Base-by-base conservation (phyloP, 495 filamentous ascomycete species). In the Penicillium cinerascens region DNA sequence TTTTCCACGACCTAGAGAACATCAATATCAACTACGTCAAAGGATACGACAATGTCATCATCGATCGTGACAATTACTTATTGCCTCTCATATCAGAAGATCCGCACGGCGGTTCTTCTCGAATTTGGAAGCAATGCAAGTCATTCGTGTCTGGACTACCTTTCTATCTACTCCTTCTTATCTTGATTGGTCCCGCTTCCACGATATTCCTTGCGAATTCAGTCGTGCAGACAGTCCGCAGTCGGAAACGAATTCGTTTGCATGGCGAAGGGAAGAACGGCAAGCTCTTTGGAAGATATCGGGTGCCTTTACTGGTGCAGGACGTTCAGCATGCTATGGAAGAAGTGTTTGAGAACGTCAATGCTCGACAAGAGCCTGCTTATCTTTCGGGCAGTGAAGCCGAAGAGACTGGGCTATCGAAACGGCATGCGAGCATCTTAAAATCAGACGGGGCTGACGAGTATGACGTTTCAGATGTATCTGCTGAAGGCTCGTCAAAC, bases 181-280 rank as follows among this genome's bases (percentile, higher is more conserved):
- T 92, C 41, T 69, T 95, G 27, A 61, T 92, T 10, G 85, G 87
- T 0, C 69, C 96, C 26, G 88, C 79, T 43, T 60, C 84, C 6
- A 74, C 82, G 1, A 68, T 83, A 4, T 97, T 90, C 64, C 63
- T 95, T 1, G 55, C 89, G 60, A 93, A 92, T 65, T 79, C 89
- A 1, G 79, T 74, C 17, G 68, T 92, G 25, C 90, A 97, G 65
- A 87, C 83, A 6, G 67, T 85, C 46, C 79, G 84, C 51, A 93
- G 88, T 63, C 73, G 74, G 15, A 74, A 82, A 47, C 81, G 93
- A 46, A 91, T 96, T 37, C 78, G 77, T 16, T 70, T 88, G 3
- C 91, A 97, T 64, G 85, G 89, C 44, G 73, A 75, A 23, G 89
- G 90, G 10, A 78, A 85, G 26, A 81, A 82, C 3, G 84, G 82